Conservation (phyloP, 441 rosid genomes). For the Geranium incanum region DNA sequence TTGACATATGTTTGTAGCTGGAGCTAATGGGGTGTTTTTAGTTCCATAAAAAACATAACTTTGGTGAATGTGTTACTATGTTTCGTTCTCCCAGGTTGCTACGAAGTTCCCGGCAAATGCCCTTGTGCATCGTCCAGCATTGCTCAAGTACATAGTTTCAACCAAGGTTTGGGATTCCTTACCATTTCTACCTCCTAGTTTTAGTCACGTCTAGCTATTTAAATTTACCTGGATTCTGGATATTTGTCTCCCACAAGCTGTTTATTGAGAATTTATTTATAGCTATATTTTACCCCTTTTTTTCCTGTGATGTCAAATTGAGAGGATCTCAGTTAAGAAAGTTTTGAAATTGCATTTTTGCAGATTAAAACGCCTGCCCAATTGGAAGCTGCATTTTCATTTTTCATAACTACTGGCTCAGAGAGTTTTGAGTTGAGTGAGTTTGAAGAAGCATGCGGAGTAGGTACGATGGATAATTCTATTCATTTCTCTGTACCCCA, state of each 20-base stretch:
- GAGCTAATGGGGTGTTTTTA: background rate
- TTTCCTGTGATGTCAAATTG: background rate
- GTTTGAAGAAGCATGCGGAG: slow-evolving; percentile 86
- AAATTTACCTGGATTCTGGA: background rate
- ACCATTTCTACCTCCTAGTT: background rate
- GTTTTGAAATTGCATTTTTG: slow-evolving; percentile 12
- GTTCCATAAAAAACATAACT: background rate
- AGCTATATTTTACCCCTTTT: background rate
- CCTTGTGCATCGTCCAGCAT: slow-evolving; percentile 66
- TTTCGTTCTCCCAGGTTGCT: slow-evolving; percentile 49
- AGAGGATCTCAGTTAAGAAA: background rate
- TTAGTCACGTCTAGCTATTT: background rate
- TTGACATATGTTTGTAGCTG: background rate
- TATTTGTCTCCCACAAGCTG: too few species aligned
- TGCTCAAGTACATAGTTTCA: slow-evolving; percentile 54
- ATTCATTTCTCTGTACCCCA: slow-evolving; percentile 1
- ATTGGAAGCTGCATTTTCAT: slow-evolving; percentile 71
- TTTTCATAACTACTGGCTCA: slow-evolving; percentile 45
- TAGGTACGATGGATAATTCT: slow-evolving; percentile 39
- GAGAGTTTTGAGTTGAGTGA: slow-evolving; percentile 51
- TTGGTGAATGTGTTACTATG: background rate
- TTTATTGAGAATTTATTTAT: background rate
- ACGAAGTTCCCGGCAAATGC: slow-evolving; percentile 76
- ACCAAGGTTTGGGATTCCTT: slow-evolving; percentile 40
- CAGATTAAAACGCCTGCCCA: slow-evolving; percentile 83